These are phyloP conservation scores for Neospermospora avenae DNA, from an alignment of 2,329 filamentous ascomycete species.

Conservation along the genomic window DNA sequence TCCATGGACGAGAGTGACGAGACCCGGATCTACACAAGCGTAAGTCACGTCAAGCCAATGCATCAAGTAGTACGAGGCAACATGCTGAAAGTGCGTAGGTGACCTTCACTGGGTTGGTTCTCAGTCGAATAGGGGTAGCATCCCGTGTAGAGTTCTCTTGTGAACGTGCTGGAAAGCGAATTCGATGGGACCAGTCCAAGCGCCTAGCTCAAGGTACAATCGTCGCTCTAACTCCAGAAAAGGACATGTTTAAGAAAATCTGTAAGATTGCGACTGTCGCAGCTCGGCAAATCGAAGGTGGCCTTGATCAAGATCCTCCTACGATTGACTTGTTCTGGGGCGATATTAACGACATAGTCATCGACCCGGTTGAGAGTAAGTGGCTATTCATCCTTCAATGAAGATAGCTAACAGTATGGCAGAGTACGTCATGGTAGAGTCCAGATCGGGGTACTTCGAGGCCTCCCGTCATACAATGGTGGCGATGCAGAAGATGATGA, in stretches of 20 bases:
- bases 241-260: slow-evolving; percentile 60
- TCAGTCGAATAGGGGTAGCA: slow-evolving; percentile 60
- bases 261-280: slow-evolving; percentile 73
- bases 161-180: slow-evolving; percentile 58
- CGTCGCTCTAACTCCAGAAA: slow-evolving; percentile 48
- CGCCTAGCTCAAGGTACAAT: slow-evolving; percentile 52
- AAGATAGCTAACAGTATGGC: background rate
- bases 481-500: slow-evolving; percentile 57
- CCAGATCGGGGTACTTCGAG: slow-evolving; percentile 72
- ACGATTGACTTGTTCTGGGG: slow-evolving; percentile 75
- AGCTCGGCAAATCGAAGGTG: slow-evolving; percentile 58
- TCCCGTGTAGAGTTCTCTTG: slow-evolving; percentile 70
- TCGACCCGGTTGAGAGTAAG: slow-evolving; percentile 66
- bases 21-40: slow-evolving; percentile 68
- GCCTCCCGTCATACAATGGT: slow-evolving; percentile 68
- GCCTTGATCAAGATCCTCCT: slow-evolving; percentile 63
- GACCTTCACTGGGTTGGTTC: slow-evolving; percentile 60
- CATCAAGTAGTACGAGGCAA: background rate
- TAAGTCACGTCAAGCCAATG: slow-evolving; percentile 35
- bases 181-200: slow-evolving; percentile 59
- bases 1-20: slow-evolving; percentile 53
- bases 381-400: slow-evolving; percentile 29
- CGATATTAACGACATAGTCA: slow-evolving; percentile 52
- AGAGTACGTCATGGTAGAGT: slow-evolving; percentile 69
- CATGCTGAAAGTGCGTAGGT: slow-evolving; percentile 47